Conservation (phyloP, 441 rosid species). For the Syzygium malaccense region DNA sequence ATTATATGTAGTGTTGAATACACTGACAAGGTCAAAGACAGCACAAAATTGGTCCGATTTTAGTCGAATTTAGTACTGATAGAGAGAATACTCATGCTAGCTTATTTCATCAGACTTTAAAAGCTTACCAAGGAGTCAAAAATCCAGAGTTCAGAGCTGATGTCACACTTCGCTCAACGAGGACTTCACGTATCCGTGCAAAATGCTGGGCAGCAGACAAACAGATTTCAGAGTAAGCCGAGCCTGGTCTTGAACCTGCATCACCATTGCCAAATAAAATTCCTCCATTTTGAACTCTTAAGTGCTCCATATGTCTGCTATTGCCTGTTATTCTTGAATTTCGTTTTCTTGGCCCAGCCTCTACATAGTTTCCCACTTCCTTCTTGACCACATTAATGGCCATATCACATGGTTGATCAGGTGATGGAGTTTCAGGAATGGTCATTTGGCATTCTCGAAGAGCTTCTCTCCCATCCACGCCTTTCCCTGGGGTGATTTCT, state of each 20-base stretch:
- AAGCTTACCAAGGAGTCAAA: constrained; percentile 85
- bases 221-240: constrained; percentile 84
- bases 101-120: background rate
- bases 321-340: constrained; percentile 51
- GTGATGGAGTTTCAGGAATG: constrained; percentile 97
- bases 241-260: constrained; percentile 39
- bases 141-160: constrained; percentile 91
- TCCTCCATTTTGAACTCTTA: constrained; percentile 51
- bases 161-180: constrained; percentile 83
- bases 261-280: constrained; percentile 52
- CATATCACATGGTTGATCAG: constrained; percentile 76
- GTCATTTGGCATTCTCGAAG: constrained; percentile 65
- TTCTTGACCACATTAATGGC: constrained; percentile 46
- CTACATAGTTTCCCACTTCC: constrained; percentile 60
- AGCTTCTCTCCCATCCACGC: constrained; percentile 37
- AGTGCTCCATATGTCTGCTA: constrained; percentile 38
- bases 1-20: background rate
- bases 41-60: background rate
- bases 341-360: constrained; percentile 70
- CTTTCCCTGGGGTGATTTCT: constrained; percentile 82
- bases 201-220: constrained; percentile 90
- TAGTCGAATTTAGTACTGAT: background rate
- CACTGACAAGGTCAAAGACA: background rate
- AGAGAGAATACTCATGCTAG: background rate
- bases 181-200: constrained; percentile 88